Percentiles rank a stretch among this genome's conserved stretches.
Evolutionary conservation across 768 basidiomycete genomes (phyloP).

Genomic region (Hygrocybe coccinea): DNA sequence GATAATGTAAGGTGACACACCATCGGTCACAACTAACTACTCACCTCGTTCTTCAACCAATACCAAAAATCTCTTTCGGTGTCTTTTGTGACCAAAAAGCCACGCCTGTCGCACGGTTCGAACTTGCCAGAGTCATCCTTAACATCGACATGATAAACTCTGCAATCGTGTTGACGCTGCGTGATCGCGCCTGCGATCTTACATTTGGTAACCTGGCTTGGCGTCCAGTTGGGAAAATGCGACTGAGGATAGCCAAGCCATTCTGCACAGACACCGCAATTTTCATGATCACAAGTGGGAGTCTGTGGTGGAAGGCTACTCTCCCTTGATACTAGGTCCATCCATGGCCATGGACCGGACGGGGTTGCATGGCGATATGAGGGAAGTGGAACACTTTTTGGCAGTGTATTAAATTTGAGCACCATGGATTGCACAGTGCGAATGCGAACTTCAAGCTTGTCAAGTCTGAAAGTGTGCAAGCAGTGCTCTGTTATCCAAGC

Average conservation of each 20-base stretch:
- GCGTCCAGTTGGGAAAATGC: slow-evolving; percentile 40
- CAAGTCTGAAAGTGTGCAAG: no score
- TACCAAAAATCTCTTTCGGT: slow-evolving; percentile 23
- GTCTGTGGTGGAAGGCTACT: slow-evolving; percentile 3
- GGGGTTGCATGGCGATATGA: slow-evolving; percentile 15
- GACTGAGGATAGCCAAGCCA: slow-evolving; percentile 39
- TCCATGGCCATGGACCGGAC: slow-evolving; percentile 34
- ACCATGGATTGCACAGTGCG: not conserved
- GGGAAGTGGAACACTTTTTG: slow-evolving; percentile 3
- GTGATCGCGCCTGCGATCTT: slow-evolving; percentile 24
- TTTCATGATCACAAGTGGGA: slow-evolving; percentile 7
- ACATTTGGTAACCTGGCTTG: slow-evolving; percentile 30
- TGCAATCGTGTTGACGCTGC: slow-evolving; percentile 3
- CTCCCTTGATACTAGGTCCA: slow-evolving; percentile 8
- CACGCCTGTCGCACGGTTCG: slow-evolving; percentile 4
- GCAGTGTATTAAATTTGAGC: not conserved
- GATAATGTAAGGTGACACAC: not conserved
- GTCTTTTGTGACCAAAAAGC: slow-evolving; percentile 16
- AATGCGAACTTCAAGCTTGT: not conserved
- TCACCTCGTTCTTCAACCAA: slow-evolving; percentile 23
- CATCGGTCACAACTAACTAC: slow-evolving; percentile 4
- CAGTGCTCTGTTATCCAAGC: no score
- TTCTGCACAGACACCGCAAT: slow-evolving; percentile 2
- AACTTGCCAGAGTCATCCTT: slow-evolving; percentile 1
- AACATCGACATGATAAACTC: slow-evolving; percentile 9